Conservation (phyloP, 2,329 filamentous ascomycete species). For the Cryphonectria parasitica region DNA sequence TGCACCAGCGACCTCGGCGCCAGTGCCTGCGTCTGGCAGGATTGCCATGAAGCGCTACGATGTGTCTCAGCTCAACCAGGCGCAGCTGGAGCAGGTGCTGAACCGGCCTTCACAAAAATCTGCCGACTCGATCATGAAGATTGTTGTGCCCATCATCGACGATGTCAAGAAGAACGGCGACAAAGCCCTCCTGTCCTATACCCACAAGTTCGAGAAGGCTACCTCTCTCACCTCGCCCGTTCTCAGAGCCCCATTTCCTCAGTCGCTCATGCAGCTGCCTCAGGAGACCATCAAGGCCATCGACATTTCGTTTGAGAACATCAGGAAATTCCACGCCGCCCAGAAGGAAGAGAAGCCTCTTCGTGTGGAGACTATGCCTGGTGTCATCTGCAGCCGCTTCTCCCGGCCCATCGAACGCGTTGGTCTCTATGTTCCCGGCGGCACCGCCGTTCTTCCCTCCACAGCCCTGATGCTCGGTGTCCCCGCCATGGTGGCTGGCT, state of each 20-base stretch:
- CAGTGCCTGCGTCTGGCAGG: constrained; percentile 44
- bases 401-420: constrained; percentile 90
- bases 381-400: constrained; percentile 93
- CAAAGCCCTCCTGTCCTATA: constrained; percentile 86
- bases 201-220: constrained; percentile 97
- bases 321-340: constrained; percentile 88
- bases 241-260: constrained; percentile 84
- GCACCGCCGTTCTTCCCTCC: constrained; percentile 94
- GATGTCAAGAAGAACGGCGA: constrained; percentile 84
- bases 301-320: constrained; percentile 92
- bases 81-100: constrained; percentile 73
- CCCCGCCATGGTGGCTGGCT: constrained; percentile 95
- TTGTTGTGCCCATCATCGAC: constrained; percentile 89
- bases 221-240: constrained; percentile 89
- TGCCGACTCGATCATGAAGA: constrained; percentile 89
- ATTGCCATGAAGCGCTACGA: constrained; percentile 86
- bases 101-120: constrained; percentile 92
- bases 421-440: constrained; percentile 94
- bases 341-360: constrained; percentile 85
- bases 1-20: constrained; percentile 34
- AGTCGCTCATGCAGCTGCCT: constrained; percentile 81
- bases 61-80: constrained; percentile 63
- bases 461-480: constrained; percentile 98
- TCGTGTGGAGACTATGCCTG: constrained; percentile 95
- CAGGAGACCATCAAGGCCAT: constrained; percentile 90